Base-by-base conservation (phyloP, 2,329 filamentous ascomycete species). In the Aureobasidium sp. region DNA sequence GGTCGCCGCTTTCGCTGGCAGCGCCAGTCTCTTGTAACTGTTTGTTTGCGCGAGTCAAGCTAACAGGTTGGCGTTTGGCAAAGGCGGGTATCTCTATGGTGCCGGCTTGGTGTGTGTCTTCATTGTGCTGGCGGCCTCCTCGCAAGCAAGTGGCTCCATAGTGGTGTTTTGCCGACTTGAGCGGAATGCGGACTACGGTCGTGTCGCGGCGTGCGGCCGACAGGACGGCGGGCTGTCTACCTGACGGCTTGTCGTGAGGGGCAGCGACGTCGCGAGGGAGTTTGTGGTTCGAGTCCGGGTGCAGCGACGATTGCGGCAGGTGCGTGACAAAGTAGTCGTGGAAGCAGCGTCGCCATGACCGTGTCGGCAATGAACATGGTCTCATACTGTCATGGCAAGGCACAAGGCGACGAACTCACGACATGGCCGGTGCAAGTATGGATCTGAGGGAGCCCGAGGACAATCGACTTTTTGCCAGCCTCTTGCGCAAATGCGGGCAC, bases 261-360 rank as follows among this genome's bases (percentile, higher is more conserved):
- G 85, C 88, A 51, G 91, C 94, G 27, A 90, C 90, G 67, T 90
- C 84, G 68, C 92, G 88, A 53, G 92, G 92, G 6, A 97, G 84
- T 73, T 94, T 92, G 74, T 96, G 92, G 68, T 90, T 88, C 39
- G 89, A 89, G 75, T 97, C 93, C 8, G 94, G 93, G 69, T 97
- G 90, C 48, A 96, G 82, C 3, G 92, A 97, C 15, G 92, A 95
- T 20, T 92, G 96, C 5, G 94, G 93, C 1, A 99, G 83, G 74
- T 97, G 91, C 9, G 94, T 96, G 64, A 97, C 90, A 75, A 99
- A 99, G 79, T 99, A 97, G 69, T 95, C 92, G 78, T 97, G 92
- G 75, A 97, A 97, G 65, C 68, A 69, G 63, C 78, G 75, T 37
- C 63, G 60, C 46, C 57, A 60, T 43, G 57, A 24, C 57, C 43